Evolutionary conservation across 345 rosid species (phyloP).

Genomic region (Euclidium syriacum): DNA sequence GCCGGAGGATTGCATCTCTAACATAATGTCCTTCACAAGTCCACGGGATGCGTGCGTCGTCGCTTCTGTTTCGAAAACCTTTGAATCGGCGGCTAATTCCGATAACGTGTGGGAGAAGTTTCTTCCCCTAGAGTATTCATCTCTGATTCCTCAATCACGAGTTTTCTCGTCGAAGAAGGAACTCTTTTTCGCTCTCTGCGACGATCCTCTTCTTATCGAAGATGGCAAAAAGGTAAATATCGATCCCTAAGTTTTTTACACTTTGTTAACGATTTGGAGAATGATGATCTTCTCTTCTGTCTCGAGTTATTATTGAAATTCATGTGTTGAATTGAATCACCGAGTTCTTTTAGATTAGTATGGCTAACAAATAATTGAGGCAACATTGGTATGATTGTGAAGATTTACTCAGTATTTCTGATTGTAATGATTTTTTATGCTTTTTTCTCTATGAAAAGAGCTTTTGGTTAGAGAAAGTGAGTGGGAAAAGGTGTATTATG

Average conservation of each 20-base stretch:
- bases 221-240: conserved; percentile 37
- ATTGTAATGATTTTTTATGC: not conserved
- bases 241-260: no score
- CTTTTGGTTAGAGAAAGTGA: conserved; percentile 39
- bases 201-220: conserved; percentile 31
- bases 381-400: not conserved
- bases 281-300: no score
- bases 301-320: no score
- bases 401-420: not conserved
- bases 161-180: conserved; percentile 36
- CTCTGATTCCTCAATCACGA: conserved; percentile 23
- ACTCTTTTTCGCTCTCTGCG: conserved; percentile 41
- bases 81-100: conserved; percentile 37
- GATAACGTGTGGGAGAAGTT: conserved; percentile 53
- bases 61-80: conserved; percentile 37
- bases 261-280: no score
- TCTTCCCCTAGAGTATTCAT: conserved; percentile 33
- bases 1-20: conserved; percentile 45
- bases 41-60: conserved; percentile 44
- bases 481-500: conserved; percentile 50
- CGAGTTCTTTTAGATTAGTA: not conserved
- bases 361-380: not conserved
- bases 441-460: conserved; percentile 30
- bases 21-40: conserved; percentile 36
- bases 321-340: no score